These are phyloP conservation scores for Pichia sp. DNA, from an alignment of 1,139 yeast genomes.

Conservation along the genomic window DNA sequence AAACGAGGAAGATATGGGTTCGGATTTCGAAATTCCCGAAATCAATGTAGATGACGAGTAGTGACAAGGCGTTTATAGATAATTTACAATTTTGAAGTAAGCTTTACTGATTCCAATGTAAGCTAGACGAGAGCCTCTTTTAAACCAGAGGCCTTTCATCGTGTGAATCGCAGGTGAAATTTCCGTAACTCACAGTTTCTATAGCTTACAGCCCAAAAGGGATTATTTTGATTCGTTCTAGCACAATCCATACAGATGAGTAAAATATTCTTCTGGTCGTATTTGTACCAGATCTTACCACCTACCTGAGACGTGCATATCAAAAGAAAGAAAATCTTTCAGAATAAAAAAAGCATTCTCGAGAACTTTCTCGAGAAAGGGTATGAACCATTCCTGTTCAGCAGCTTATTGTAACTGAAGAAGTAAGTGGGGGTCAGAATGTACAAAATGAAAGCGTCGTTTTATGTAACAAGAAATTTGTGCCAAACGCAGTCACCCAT, in stretches of 20 bases:
- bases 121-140: not conserved
- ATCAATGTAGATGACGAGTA: conserved; percentile 30
- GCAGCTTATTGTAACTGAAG: not conserved
- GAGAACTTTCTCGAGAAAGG: not conserved
- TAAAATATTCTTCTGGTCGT: not conserved
- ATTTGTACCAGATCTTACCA: not conserved
- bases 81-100: not conserved
- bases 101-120: conserved; percentile 1
- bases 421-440: conserved; percentile 27
- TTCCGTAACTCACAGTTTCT: conserved; percentile 18
- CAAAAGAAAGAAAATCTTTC: not conserved
- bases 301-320: conserved; percentile 18
- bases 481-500: conserved; percentile 59
- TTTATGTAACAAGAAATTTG: conserved; percentile 54
- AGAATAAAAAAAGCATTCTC: not conserved
- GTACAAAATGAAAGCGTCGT: conserved; percentile 29
- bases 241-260: conserved; percentile 26
- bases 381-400: conserved; percentile 11
- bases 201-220: conserved; percentile 11
- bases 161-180: not conserved
- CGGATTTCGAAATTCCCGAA: conserved; percentile 34
- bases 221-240: conserved; percentile 12
- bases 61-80: not conserved
- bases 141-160: not conserved
- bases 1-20: conserved; percentile 26